Conservation (phyloP, 257 asterid genomes). For the Gentiana straminea region DNA sequence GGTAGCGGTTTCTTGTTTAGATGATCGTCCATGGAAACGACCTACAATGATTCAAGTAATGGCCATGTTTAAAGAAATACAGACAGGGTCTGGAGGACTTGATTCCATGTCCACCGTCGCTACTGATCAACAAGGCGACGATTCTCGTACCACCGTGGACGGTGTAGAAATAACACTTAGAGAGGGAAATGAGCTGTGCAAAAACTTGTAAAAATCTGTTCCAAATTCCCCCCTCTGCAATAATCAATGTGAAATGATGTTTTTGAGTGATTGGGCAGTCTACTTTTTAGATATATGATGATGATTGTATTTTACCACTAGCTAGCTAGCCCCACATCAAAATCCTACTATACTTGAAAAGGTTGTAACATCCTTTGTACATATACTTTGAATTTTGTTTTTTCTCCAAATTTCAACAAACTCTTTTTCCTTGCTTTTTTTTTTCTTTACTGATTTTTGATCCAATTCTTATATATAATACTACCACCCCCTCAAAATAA, state of each 20-base stretch:
- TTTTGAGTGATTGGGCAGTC: neutral
- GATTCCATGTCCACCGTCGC: conserved; percentile 45
- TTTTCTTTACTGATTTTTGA: too few species aligned
- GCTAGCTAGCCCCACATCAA: conserved; percentile 15
- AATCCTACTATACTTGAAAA: conserved; percentile 40
- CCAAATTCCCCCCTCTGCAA: conserved; percentile 10
- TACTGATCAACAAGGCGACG: conserved; percentile 19
- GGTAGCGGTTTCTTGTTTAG: conserved; percentile 72
- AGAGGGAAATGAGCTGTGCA: conserved; percentile 70
- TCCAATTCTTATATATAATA: too few species aligned
- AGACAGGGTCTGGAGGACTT: conserved; percentile 60
- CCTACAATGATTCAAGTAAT: conserved; percentile 84
- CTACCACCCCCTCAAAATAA: too few species aligned
- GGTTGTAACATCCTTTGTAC: neutral
- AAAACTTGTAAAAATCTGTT: conserved; percentile 21
- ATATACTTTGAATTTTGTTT: too few species aligned
- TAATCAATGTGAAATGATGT: neutral
- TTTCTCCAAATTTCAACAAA: too few species aligned
- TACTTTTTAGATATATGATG: conserved; percentile 10
- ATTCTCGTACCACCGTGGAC: conserved; percentile 29
- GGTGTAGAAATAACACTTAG: conserved; percentile 73
- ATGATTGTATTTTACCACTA: conserved; percentile 42
- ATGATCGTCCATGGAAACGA: conserved; percentile 73
- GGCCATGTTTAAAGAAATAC: conserved; percentile 80
- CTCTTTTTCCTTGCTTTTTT: too few species aligned